Percentiles rank a stretch among this genome's conserved stretches.
Conservation (phyloP, 169 alveolate species). For the Eimeria sp. region DNA sequence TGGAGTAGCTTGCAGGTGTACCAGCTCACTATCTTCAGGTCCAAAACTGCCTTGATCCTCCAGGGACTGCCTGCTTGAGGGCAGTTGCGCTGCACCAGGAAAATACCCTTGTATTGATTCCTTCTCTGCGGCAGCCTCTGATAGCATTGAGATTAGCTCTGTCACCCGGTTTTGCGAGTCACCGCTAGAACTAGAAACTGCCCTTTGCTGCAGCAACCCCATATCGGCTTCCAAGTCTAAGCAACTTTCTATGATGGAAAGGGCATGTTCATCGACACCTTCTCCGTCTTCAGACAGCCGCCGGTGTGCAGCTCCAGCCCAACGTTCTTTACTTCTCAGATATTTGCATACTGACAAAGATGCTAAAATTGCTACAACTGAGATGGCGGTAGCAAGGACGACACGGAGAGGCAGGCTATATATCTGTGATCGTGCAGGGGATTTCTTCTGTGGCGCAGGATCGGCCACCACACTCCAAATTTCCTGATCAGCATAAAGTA, state of each 20-base stretch:
- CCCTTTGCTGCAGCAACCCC: not conserved
- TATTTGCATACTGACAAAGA: not conserved
- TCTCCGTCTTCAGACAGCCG: not conserved
- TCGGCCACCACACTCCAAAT: not conserved
- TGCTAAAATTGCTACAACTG: not conserved
- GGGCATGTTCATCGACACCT: not conserved
- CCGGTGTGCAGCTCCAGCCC: not conserved
- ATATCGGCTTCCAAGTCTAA: not conserved
- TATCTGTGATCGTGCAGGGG: not conserved
- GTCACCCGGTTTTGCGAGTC: not conserved
- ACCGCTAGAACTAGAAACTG: not conserved
- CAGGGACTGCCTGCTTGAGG: not conserved
- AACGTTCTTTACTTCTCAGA: not conserved
- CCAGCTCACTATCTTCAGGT: not conserved
- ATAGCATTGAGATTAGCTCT: not conserved
- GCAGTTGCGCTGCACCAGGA: not conserved
- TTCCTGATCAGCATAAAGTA: not conserved
- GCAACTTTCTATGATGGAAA: not conserved
- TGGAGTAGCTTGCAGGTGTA: not conserved
- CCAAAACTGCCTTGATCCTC: not conserved
- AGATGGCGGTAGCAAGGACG: not conserved
- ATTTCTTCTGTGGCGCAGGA: not conserved
- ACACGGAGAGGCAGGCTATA: not conserved
- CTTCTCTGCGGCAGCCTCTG: not conserved
- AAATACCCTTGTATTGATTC: not conserved